phyloP scores from a whole-genome alignment of 2,329 filamentous ascomycete species.

The Colletotrichum tamarilloi region DNA sequence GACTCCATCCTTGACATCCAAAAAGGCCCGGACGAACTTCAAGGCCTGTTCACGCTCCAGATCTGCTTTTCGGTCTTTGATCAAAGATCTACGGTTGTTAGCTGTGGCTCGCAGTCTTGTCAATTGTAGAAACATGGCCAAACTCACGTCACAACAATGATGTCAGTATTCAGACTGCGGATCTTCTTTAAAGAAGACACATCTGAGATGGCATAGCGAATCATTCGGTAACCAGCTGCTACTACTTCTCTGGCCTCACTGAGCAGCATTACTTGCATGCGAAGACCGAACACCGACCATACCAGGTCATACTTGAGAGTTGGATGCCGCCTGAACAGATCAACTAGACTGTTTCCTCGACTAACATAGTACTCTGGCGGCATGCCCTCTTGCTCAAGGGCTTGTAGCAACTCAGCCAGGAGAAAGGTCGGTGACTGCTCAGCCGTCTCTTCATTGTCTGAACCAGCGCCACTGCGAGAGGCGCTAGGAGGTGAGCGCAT shows the following conservation, averaged over 20 bases:
- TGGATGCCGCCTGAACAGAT: constrained; percentile 92
- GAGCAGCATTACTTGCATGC: constrained; percentile 95
- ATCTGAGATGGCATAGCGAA: constrained; percentile 94
- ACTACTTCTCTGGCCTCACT: constrained; percentile 97
- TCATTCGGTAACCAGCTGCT: constrained; percentile 92
- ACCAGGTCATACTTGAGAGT: constrained; percentile 96
- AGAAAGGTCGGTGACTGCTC: constrained; percentile 90
- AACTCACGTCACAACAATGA: constrained; percentile 80
- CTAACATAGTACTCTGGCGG: constrained; percentile 95
- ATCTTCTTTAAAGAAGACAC: constrained; percentile 90
- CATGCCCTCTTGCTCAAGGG: constrained; percentile 88
- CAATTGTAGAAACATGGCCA: too few species aligned
- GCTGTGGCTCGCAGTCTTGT: neutral
- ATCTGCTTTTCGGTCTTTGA: constrained; percentile 96
- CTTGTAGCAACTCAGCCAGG: constrained; percentile 89
- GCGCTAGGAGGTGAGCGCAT: constrained; percentile 69
- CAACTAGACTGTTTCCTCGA: constrained; percentile 91
- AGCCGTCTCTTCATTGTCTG: constrained; percentile 73
- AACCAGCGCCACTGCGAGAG: constrained; percentile 65
- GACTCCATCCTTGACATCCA: constrained; percentile 94
- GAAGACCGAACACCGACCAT: constrained; percentile 93
- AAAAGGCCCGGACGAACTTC: constrained; percentile 94
- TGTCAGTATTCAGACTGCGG: constrained; percentile 88
- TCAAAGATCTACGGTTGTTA: constrained; percentile 71
- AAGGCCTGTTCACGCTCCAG: constrained; percentile 96